phyloP scores from a whole-genome alignment of 306 rosid genomes.

The Malus fusca region DNA sequence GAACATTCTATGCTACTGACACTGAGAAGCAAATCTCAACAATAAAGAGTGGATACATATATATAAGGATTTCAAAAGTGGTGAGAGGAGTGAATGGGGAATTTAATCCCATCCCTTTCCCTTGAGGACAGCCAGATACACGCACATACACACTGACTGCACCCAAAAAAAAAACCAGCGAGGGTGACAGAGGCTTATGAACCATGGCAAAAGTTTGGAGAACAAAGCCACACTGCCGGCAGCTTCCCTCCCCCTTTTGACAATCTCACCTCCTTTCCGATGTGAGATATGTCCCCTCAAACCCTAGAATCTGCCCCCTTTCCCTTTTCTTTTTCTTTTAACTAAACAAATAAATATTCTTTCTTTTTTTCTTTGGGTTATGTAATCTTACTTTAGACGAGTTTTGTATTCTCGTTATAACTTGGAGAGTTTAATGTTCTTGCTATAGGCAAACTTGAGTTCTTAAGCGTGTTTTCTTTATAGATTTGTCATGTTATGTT shows the following conservation, averaged over 20 bases:
- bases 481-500: not conserved
- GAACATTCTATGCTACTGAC: no score
- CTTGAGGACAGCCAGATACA: not conserved
- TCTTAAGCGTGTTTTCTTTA: not conserved
- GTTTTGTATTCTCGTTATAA: not conserved
- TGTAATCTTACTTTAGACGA: not conserved
- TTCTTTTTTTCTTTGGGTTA: not conserved
- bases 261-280: slow-evolving; percentile 23
- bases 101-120: not conserved
- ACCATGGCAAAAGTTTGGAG: slow-evolving; percentile 17
- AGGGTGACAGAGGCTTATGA: slow-evolving; percentile 18
- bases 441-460: not conserved
- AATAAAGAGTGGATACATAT: not conserved
- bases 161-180: not conserved
- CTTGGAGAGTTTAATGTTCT: not conserved
- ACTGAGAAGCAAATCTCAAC: not conserved
- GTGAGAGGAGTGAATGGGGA: not conserved
- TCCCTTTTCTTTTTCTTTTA: not conserved
- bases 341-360: not conserved
- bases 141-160: not conserved
- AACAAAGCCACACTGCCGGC: slow-evolving; percentile 9
- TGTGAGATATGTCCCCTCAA: slow-evolving; percentile 9
- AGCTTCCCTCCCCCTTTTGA: slow-evolving; percentile 24
- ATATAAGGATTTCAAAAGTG: no score
- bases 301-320: not conserved